Percentiles rank a stretch among this genome's conserved stretches.
phyloP scores from a whole-genome alignment of 257 asterid species.

The Rauvolfia tetraphylla region DNA sequence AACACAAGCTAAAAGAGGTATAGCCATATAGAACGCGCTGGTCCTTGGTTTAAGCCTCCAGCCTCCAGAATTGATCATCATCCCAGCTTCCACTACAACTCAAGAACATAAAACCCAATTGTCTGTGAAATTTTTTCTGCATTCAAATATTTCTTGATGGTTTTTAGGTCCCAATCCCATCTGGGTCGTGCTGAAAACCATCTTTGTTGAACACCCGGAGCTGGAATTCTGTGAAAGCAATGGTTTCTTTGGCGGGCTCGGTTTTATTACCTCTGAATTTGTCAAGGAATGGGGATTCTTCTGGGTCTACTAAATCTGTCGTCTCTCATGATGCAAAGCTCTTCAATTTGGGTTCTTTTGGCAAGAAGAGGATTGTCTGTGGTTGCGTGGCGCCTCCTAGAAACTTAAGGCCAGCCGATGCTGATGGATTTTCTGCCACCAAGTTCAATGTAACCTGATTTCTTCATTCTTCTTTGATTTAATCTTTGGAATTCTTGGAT shows the following conservation, averaged over 20 bases:
- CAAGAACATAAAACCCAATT: neutral
- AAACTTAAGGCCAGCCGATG: constrained; percentile 36
- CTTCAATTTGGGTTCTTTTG: constrained; percentile 14
- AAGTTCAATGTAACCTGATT: constrained; percentile 36
- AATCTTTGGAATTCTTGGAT: neutral
- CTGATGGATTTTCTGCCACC: constrained; percentile 30
- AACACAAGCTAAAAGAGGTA: neutral
- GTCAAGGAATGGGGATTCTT: constrained; percentile 20
- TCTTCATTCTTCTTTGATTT: neutral
- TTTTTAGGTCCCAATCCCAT: constrained; percentile 17
- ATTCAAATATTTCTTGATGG: constrained; percentile 14
- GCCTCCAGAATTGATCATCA: neutral
- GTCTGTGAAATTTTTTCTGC: neutral
- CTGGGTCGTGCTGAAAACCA: constrained; percentile 19
- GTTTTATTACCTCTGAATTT: constrained; percentile 29
- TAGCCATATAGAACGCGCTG: neutral
- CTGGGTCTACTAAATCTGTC: constrained; percentile 25
- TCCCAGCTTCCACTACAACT: neutral
- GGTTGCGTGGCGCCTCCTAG: constrained; percentile 61
- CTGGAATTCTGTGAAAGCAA: constrained; percentile 6
- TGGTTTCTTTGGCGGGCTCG: constrained; percentile 31
- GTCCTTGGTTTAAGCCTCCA: neutral
- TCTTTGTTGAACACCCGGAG: constrained; percentile 17
- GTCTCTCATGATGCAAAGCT: constrained; percentile 26
- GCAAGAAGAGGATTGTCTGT: constrained; percentile 42